These are phyloP conservation scores for Metschnikowia cubensis DNA, from an alignment of 805 yeast species.

Conservation along the genomic window DNA sequence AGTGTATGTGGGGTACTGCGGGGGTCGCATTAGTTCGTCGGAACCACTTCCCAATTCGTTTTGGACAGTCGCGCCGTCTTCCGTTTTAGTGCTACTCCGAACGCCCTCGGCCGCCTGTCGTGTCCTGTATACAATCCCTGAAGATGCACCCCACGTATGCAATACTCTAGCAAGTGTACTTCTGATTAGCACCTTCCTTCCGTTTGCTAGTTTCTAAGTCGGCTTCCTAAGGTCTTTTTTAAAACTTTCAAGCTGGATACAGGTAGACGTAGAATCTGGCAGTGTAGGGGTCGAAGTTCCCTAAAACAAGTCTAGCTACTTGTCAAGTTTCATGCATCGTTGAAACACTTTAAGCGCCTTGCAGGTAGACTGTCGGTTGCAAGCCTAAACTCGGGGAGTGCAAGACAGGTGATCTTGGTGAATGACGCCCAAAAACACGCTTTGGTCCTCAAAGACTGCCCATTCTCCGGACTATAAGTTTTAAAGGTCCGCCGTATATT, in stretches of 20 bases:
- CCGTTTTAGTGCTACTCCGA: not conserved
- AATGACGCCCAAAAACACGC: not conserved
- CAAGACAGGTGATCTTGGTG: not conserved
- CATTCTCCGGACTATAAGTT: not conserved
- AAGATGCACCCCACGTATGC: slow-evolving; percentile 1
- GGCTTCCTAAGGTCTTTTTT: not conserved
- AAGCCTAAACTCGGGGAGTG: not conserved
- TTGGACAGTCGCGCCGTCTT: not conserved
- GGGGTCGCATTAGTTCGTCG: not conserved
- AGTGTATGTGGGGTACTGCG: not conserved
- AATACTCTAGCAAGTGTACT: not conserved
- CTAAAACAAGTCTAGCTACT: not conserved
- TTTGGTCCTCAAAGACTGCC: too few species aligned
- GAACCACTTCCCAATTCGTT: not conserved
- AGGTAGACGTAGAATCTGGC: not conserved
- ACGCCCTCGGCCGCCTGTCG: not conserved
- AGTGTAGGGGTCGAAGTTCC: not conserved
- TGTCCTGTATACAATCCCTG: not conserved
- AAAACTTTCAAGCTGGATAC: not conserved
- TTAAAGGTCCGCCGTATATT: not conserved
- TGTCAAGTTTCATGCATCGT: not conserved
- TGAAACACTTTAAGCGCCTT: not conserved
- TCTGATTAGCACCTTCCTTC: not conserved
- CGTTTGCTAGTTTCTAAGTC: not conserved
- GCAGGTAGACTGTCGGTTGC: not conserved